phyloP scores from a whole-genome alignment of 1,284 basidiomycete genomes.

The Paramarasmius palmivorus region DNA sequence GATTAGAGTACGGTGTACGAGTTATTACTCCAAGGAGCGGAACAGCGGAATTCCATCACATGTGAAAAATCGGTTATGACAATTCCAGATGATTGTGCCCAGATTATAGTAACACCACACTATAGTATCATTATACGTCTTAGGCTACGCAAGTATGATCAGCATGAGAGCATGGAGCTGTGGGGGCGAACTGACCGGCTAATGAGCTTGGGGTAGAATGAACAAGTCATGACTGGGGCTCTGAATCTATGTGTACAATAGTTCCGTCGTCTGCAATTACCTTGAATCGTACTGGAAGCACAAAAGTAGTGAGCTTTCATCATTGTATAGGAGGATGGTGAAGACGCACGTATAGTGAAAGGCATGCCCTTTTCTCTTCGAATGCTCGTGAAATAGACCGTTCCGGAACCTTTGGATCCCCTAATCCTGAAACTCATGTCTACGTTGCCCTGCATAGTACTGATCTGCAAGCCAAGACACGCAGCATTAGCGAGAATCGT shows the following conservation, averaged over 20 bases:
- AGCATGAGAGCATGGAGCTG: too few species aligned
- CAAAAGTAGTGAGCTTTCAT: neutral
- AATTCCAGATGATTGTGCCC: too few species aligned
- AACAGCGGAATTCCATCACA: too few species aligned
- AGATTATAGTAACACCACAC: too few species aligned
- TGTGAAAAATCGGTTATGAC: too few species aligned
- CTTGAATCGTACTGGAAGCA: conserved; percentile 71
- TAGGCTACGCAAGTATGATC: too few species aligned
- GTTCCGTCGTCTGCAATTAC: conserved; percentile 67
- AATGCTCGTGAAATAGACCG: conserved; percentile 79
- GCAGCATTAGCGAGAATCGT: neutral
- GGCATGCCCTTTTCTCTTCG: conserved; percentile 72
- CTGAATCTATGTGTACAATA: conserved; percentile 43
- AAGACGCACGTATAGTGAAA: conserved; percentile 55
- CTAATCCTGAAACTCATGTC: conserved; percentile 75
- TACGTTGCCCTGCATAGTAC: conserved; percentile 72
- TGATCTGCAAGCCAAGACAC: too few species aligned
- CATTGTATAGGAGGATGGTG: neutral
- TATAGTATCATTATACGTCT: too few species aligned
- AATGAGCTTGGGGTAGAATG: too few species aligned
- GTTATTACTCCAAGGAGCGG: too few species aligned
- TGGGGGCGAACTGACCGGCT: too few species aligned
- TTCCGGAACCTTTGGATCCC: conserved; percentile 74
- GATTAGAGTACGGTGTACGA: too few species aligned
- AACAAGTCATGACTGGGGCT: neutral